These are phyloP conservation scores for Zelonia costaricensis DNA, from an alignment of 208 protist species.

Conservation along the genomic window DNA sequence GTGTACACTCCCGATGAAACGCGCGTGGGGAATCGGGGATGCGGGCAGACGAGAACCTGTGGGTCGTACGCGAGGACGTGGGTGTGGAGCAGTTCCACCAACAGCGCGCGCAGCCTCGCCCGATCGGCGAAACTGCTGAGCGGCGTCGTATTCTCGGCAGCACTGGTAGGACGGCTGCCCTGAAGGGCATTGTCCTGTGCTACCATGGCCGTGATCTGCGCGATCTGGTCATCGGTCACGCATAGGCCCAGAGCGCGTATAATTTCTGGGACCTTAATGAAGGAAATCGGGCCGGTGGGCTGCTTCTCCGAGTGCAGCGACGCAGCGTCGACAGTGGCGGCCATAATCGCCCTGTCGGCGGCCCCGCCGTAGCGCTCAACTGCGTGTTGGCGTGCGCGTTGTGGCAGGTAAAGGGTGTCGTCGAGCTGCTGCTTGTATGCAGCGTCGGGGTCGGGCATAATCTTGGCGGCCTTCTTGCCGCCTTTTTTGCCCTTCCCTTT, in stretches of 20 bases:
- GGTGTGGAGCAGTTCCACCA: constrained; percentile 27
- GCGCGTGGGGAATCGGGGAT: constrained; percentile 18
- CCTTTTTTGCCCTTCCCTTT: constrained; percentile 38
- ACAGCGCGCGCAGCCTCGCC: constrained; percentile 17
- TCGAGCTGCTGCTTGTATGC: constrained; percentile 42
- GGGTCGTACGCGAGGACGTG: constrained; percentile 29
- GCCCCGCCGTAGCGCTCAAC: constrained; percentile 3
- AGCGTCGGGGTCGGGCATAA: constrained; percentile 44
- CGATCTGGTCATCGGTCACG: constrained; percentile 47
- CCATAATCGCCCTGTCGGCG: constrained; percentile 21
- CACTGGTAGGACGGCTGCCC: background rate
- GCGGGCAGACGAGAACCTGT: constrained; percentile 19
- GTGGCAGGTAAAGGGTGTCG: constrained; percentile 48
- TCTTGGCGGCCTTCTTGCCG: constrained; percentile 28
- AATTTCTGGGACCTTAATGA: constrained; percentile 46
- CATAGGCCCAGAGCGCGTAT: constrained; percentile 48
- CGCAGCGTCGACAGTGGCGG: background rate
- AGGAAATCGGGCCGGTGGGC: constrained; percentile 7
- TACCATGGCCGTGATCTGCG: constrained; percentile 26
- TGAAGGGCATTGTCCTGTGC: constrained; percentile 1
- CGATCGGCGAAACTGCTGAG: constrained; percentile 5
- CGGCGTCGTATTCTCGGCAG: background rate
- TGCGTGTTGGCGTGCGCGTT: constrained; percentile 13
- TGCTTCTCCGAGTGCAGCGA: background rate
- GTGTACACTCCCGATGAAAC: constrained; percentile 26